Percentiles rank a stretch among this genome's conserved stretches.
Evolutionary conservation across 495 filamentous ascomycete genomes (phyloP).

Genomic region (Neurospora sp.): DNA sequence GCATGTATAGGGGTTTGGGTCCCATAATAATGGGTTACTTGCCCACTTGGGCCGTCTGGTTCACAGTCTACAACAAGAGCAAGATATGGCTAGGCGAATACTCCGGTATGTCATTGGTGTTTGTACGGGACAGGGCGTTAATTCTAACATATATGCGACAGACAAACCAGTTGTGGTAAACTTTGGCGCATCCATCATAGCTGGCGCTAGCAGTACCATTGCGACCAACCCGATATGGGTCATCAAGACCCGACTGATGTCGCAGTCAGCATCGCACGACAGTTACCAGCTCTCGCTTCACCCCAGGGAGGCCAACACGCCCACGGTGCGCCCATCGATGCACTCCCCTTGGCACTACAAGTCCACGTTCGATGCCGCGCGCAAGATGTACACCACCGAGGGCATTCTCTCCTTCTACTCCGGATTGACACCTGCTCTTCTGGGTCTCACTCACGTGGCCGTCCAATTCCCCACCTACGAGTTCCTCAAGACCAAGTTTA

Average conservation of each 20-base stretch:
- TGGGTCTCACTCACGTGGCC: conserved; percentile 90
- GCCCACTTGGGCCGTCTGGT: conserved; percentile 96
- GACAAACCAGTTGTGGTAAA: conserved; percentile 38
- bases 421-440: conserved; percentile 80
- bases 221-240: conserved; percentile 99
- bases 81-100: conserved; percentile 61
- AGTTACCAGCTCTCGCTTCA: conserved; percentile 30
- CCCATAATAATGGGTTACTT: conserved; percentile 93
- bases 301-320: conserved; percentile 35
- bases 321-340: conserved; percentile 38
- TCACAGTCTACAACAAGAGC: conserved; percentile 85
- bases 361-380: conserved; percentile 76
- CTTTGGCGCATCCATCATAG: conserved; percentile 72
- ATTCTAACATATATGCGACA: conserved; percentile 9
- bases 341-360: conserved; percentile 78
- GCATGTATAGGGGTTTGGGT: conserved; percentile 87
- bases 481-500: conserved; percentile 82
- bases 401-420: conserved; percentile 90
- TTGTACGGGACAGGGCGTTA: not conserved
- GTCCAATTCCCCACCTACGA: conserved; percentile 98
- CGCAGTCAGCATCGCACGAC: conserved; percentile 47
- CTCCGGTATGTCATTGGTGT: not conserved
- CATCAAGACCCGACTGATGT: conserved; percentile 97
- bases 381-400: conserved; percentile 89
- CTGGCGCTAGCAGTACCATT: conserved; percentile 84